Conservation (phyloP, 306 rosid genomes). For the Astragalus membranaceus region DNA sequence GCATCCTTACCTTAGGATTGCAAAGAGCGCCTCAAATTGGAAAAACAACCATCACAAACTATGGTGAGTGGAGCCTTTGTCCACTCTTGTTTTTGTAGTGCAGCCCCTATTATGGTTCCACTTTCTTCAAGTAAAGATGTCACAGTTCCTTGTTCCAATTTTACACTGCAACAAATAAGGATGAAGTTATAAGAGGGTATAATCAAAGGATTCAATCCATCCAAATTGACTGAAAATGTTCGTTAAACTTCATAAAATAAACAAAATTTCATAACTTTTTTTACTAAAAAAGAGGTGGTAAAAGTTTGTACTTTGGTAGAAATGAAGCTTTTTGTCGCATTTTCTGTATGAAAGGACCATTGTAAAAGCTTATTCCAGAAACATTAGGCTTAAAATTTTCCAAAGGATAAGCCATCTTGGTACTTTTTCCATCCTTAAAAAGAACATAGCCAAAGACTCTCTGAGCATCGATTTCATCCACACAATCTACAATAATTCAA, state of each 20-base stretch:
- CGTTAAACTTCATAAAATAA: neutral
- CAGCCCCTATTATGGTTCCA: conserved; percentile 65
- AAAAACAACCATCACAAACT: conserved; percentile 56
- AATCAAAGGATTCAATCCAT: neutral
- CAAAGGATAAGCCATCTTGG: conserved; percentile 42
- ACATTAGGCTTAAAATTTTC: conserved; percentile 31
- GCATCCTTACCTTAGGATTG: conserved; percentile 32
- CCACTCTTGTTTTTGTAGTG: conserved; percentile 66
- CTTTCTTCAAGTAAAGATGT: conserved; percentile 68
- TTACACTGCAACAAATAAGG: conserved; percentile 44
- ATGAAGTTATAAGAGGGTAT: neutral
- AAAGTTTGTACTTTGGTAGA: conserved; percentile 30
- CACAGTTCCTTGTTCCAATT: conserved; percentile 80
- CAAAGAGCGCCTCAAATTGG: conserved; percentile 50
- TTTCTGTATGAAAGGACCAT: conserved; percentile 52
- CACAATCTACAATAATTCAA: conserved; percentile 53
- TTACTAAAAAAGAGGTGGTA: neutral
- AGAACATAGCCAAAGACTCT: conserved; percentile 70
- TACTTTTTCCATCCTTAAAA: conserved; percentile 43
- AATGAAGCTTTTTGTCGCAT: conserved; percentile 43
- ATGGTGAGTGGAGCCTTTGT: conserved; percentile 53
- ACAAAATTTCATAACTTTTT: neutral
- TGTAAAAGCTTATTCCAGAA: conserved; percentile 53
- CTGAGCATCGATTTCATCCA: conserved; percentile 70
- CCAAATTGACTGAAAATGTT: neutral